A percentile compares a stretch with the other conserved stretches of the same genome.
phyloP scores from a whole-genome alignment of 306 rosid genomes.

The Ziziphus jujuba region DNA sequence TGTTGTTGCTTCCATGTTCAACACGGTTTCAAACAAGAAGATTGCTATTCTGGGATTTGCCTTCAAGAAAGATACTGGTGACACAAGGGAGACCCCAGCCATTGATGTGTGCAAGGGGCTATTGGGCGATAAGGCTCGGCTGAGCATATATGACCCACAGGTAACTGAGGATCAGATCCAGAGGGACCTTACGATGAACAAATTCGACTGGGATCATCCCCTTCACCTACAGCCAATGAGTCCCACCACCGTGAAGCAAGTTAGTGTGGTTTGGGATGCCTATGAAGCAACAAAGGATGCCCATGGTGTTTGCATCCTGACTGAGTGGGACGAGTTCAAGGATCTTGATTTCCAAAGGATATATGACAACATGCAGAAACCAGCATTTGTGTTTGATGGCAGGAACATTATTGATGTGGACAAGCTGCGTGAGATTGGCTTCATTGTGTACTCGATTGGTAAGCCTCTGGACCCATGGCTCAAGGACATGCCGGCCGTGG shows the following conservation, averaged over 20 bases:
- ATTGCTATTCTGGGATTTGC: constrained; percentile 88
- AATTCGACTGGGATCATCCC: constrained; percentile 97
- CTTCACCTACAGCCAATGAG: constrained; percentile 80
- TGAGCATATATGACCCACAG: constrained; percentile 85
- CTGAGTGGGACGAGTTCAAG: constrained; percentile 98
- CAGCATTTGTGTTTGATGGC: constrained; percentile 86
- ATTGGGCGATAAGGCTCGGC: constrained; percentile 70
- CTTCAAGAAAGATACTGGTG: constrained; percentile 94
- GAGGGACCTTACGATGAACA: constrained; percentile 77
- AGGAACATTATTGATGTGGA: constrained; percentile 57
- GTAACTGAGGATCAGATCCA: constrained; percentile 87
- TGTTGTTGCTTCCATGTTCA: constrained; percentile 86
- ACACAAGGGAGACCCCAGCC: constrained; percentile 91
- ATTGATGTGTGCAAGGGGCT: constrained; percentile 93
- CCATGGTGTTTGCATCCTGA: constrained; percentile 78
- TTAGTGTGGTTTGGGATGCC: constrained; percentile 78
- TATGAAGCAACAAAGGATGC: constrained; percentile 86
- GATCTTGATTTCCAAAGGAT: constrained; percentile 73
- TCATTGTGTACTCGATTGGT: constrained; percentile 87
- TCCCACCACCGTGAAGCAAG: constrained; percentile 77
- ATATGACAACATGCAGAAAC: constrained; percentile 81
- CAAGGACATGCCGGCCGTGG: constrained; percentile 93
- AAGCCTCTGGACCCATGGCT: constrained; percentile 92
- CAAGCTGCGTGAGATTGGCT: constrained; percentile 79
- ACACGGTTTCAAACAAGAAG: constrained; percentile 83